Base-by-base conservation (phyloP, 768 basidiomycete species). In the Leccinum incarnatum region DNA sequence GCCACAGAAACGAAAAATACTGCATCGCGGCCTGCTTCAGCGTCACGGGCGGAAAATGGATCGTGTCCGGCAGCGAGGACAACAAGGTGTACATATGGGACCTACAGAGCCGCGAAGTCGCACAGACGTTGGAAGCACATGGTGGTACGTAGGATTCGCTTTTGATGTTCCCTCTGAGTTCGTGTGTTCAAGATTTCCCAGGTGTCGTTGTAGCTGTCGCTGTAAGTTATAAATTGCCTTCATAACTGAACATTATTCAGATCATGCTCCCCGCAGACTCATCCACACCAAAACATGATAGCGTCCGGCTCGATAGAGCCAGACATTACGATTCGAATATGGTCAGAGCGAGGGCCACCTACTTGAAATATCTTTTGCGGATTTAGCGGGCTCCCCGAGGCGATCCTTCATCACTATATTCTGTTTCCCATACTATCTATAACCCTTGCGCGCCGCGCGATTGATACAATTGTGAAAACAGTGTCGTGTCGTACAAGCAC, bases 51-150 rank as follows among this genome's bases (percentile, higher is more conserved):
- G 89, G 89, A 4, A 91, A 87, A 65, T 96, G 91, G 91, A 91
- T 98, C 63, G 84, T 97, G 1, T 85, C 91, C 0, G 96, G 96
- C 0, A 90, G 87, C 67, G 96, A 98, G 72, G 95, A 96, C 72
- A 80, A 89, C 68, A 95, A 91, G 69, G 83, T 89, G 23, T 90
- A 93, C 59, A 81, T 97, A 9, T 96, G 94, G 92, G 94, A 98
- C 70, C 69, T 98, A 30, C 92, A 95, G 68, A 89, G 85, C 7
- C 80, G 91, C n/a, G 85, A 91, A 68, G 80, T 95, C 50, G 88
- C 93, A 25, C 93, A 95, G 68, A 78, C 85, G 5, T 78, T 90
- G 52, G 84, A 91, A 63, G 88, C 87, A 5, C 93, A 95, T 72
- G 79, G 78, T 34, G 91, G 88, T 87, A 54, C 50, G 77, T 61